Evolutionary conservation across 179 eudicot genomes (phyloP).

Genomic region (Nepenthes alata): DNA sequence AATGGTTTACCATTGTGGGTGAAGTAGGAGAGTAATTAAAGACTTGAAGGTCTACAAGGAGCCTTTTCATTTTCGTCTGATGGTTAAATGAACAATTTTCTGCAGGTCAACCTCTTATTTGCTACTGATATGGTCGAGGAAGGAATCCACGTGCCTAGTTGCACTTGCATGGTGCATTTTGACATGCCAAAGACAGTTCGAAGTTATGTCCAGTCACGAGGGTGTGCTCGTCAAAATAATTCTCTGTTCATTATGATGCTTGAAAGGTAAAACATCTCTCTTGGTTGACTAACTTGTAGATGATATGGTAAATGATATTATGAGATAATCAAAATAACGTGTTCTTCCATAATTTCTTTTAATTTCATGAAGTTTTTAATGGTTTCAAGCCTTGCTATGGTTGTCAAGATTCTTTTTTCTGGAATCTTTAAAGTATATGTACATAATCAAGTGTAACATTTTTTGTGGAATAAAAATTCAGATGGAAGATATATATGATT

Average conservation of each 20-base stretch:
- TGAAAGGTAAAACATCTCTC: slow-evolving; percentile 34
- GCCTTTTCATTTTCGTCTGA: neutral
- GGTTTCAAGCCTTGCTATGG: too few relatives aligned
- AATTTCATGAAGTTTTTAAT: neutral
- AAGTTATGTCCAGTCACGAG: slow-evolving; percentile 43
- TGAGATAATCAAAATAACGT: too few relatives aligned
- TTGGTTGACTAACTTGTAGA: neutral
- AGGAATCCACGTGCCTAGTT: slow-evolving; percentile 40
- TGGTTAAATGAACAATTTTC: neutral
- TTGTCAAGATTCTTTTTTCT: too few relatives aligned
- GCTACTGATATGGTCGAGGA: slow-evolving; percentile 55
- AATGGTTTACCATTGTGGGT: neutral
- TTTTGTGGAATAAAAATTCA: neutral
- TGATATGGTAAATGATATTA: neutral
- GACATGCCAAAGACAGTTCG: slow-evolving; percentile 56
- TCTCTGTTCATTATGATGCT: slow-evolving; percentile 47
- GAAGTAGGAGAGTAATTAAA: too few relatives aligned
- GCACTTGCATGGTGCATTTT: slow-evolving; percentile 49
- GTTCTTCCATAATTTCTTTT: too few relatives aligned
- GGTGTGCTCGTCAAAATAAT: slow-evolving; percentile 39
- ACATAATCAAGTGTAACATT: neutral
- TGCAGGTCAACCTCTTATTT: slow-evolving; percentile 48
- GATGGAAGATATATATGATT: slow-evolving; percentile 6
- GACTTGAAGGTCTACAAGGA: too few relatives aligned
- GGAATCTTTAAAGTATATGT: neutral